These are phyloP conservation scores for Ambrosia hybrid DNA, from an alignment of 140 eudicot species.

Conservation along the genomic window DNA sequence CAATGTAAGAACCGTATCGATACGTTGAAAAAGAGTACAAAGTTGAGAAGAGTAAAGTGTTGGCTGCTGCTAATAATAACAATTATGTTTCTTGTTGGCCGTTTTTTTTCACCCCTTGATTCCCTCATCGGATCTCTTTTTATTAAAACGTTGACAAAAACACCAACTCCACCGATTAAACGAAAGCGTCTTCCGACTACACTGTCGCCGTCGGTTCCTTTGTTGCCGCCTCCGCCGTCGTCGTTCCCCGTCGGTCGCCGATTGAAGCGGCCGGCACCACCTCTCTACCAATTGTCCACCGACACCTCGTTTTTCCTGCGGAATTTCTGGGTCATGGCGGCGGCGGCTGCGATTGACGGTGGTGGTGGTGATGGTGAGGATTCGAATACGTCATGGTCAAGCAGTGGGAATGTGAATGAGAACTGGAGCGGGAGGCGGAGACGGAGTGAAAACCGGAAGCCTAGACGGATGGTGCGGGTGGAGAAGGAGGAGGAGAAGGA, in stretches of 20 bases:
- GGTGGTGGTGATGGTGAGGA: neutral
- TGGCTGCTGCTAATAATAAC: conserved; percentile 13
- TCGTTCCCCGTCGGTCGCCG: conserved; percentile 69
- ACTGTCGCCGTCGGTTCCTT: too few species aligned
- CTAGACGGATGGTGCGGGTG: too few species aligned
- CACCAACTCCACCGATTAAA: conserved; percentile 11
- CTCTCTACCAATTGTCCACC: conserved; percentile 9
- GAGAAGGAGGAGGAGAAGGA: neutral
- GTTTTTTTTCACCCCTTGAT: conserved; percentile 48
- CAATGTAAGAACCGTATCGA: conserved; percentile 71
- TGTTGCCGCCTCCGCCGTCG: conserved; percentile 39
- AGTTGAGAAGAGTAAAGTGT: conserved; percentile 39
- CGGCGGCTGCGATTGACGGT: conserved; percentile 55
- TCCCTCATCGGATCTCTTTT: conserved; percentile 44
- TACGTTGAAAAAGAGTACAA: conserved; percentile 64
- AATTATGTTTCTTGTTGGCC: conserved; percentile 56
- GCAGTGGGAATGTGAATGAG: neutral
- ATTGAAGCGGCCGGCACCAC: conserved; percentile 36
- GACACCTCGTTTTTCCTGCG: conserved; percentile 35
- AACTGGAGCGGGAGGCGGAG: too few species aligned
- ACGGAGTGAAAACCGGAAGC: too few species aligned
- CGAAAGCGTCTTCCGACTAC: too few species aligned
- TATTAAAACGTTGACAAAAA: conserved; percentile 16
- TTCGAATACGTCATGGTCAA: conserved; percentile 32
- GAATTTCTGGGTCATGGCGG: conserved; percentile 43